Base-by-base conservation (phyloP, 495 filamentous ascomycete species). In the Trichocladium antarcticum region DNA sequence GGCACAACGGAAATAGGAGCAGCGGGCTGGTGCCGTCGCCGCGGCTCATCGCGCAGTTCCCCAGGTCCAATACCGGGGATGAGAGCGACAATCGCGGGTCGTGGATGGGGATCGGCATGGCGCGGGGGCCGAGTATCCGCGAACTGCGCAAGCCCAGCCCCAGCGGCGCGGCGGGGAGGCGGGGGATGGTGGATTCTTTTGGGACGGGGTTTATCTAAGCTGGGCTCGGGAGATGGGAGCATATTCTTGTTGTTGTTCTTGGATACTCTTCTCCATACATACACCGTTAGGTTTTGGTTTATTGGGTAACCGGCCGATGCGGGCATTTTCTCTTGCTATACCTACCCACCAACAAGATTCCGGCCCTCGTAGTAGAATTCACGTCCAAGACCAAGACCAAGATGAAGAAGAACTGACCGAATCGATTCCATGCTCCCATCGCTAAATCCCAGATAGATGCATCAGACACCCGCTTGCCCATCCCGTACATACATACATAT, bases 91-190 rank as follows among this genome's bases (percentile, higher is more conserved):
- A 49, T 11, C 38, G 12, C 15, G 16, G 40, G 6, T 28, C 48
- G 17, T 56, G 47, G 22, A 56, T 62, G 31, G 63, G 51, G 0
- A 64, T 66, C 21, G 63, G 63, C 5, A 38, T 66, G 42, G 63
- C 63, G 32, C 31, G 63, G 24, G 63, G 63, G 6, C 52, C 54
- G 45, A 64, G 61, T n/a, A 53, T 66, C 14, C 36, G 57, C 21
- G 50, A 54, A 19, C 28, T 37, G 28, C 35, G 50, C 29, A 29
- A 51, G 37, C 50, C 47, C 12, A 31, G 9, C 37, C 12, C 2
- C 17, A 20, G 22, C 14, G 29, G 21, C 19, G 31, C 15, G 39
- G 19, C 5, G 16, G n/a, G 6, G 10, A 27, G 1, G 11, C 17
- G 32, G 9, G 40, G 16, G 20, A 51, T 50, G 49, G 45, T 58